Conservation (phyloP, 352 stramenopile genomes). For the Pythium pectinolyticum region DNA sequence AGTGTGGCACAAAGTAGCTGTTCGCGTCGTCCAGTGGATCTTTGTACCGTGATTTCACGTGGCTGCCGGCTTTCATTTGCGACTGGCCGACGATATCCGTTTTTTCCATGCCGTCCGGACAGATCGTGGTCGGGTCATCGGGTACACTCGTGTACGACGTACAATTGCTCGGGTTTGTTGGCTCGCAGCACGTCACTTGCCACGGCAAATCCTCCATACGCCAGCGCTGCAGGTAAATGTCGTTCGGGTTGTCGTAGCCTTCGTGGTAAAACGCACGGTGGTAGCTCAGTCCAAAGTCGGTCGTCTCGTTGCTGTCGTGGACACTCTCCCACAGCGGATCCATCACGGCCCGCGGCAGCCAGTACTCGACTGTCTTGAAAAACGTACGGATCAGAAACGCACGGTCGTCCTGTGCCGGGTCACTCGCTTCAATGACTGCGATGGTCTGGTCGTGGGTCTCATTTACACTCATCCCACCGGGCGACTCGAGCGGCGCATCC, state of each 20-base stretch:
- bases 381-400: constrained; percentile 94
- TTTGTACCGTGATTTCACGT: constrained; percentile 90
- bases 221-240: constrained; percentile 97
- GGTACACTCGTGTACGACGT: constrained; percentile 47
- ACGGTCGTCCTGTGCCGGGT: constrained; percentile 23
- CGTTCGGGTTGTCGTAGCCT: constrained; percentile 96
- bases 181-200: constrained; percentile 88
- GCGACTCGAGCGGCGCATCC: constrained; percentile 79
- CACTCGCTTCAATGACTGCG: constrained; percentile 29
- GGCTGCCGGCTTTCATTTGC: constrained; percentile 40
- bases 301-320: constrained; percentile 59
- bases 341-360: constrained; percentile 94
- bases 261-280: constrained; percentile 93
- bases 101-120: constrained; percentile 55
- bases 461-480: constrained; percentile 83
- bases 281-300: constrained; percentile 95
- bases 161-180: constrained; percentile 56
- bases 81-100: constrained; percentile 67
- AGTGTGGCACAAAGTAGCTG: constrained; percentile 85
- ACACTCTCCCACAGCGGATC: constrained; percentile 97
- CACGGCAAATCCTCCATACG: constrained; percentile 93
- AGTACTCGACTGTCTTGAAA: constrained; percentile 95
- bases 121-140: constrained; percentile 32
- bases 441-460: constrained; percentile 95
- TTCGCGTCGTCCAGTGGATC: constrained; percentile 90